Evolutionary conservation across 495 filamentous ascomycete genomes (phyloP).

Genomic region (Talaromyces proteolyticus): DNA sequence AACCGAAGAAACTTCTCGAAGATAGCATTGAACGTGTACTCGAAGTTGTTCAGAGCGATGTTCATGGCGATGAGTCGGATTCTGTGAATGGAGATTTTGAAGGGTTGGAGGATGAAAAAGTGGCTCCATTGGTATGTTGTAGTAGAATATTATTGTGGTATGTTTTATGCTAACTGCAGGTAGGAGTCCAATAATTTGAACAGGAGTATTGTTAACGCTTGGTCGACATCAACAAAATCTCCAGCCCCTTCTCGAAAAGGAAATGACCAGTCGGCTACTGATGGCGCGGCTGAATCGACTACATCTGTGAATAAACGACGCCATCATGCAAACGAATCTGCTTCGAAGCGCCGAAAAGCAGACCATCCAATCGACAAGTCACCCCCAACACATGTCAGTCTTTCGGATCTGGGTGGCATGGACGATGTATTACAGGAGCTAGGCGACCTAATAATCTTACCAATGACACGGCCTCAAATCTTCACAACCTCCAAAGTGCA

Average conservation of each 20-base stretch:
- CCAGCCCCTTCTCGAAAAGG: slow-evolving; percentile 25
- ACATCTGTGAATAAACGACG: slow-evolving; percentile 39
- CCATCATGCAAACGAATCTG: slow-evolving; percentile 62
- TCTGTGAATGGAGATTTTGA: slow-evolving; percentile 61
- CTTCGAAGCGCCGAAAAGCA: slow-evolving; percentile 58
- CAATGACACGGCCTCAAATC: slow-evolving; percentile 68
- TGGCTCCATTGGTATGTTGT: neutral
- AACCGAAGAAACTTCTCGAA: slow-evolving; percentile 73
- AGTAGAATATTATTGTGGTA: no score
- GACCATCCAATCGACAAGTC: slow-evolving; percentile 50
- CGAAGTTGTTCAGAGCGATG: slow-evolving; percentile 63
- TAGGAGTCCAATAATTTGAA: slow-evolving; percentile 69
- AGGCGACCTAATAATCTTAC: slow-evolving; percentile 75
- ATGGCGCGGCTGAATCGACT: slow-evolving; percentile 12
- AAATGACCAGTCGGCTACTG: slow-evolving; percentile 15
- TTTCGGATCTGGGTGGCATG: slow-evolving; percentile 81
- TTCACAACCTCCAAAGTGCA: slow-evolving; percentile 54
- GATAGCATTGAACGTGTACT: slow-evolving; percentile 84
- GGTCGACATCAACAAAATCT: slow-evolving; percentile 46
- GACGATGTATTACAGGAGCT: slow-evolving; percentile 73
- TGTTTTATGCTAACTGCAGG: neutral
- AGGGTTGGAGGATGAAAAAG: slow-evolving; percentile 44
- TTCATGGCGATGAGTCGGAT: slow-evolving; percentile 41
- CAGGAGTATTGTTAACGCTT: slow-evolving; percentile 63
- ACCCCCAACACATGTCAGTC: slow-evolving; percentile 68